These are phyloP conservation scores for Cyclanthera cordifolia DNA, from an alignment of 306 rosid species.

Conservation along the genomic window DNA sequence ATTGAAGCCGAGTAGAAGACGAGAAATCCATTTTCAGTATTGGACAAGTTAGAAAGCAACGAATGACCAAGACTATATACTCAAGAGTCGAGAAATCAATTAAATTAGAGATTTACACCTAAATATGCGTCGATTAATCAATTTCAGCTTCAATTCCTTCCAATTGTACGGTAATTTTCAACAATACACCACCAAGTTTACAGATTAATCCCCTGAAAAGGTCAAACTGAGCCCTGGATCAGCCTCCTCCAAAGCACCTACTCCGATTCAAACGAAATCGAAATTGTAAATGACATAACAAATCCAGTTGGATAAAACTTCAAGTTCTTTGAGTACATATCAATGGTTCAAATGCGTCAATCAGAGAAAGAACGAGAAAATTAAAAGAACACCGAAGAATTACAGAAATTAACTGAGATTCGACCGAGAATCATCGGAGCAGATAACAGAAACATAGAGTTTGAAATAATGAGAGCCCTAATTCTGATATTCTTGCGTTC, in stretches of 20 bases:
- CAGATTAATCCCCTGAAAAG: background rate
- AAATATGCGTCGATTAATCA: background rate
- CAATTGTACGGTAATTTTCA: background rate
- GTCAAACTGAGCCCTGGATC: constrained; percentile 2
- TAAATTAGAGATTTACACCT: background rate
- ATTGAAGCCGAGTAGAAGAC: background rate
- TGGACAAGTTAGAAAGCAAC: background rate
- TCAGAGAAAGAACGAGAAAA: background rate
- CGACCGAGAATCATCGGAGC: constrained; percentile 9
- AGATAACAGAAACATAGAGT: background rate
- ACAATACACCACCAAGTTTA: background rate
- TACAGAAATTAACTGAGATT: background rate
- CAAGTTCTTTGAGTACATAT: background rate
- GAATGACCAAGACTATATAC: background rate
- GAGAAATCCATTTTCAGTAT: background rate
- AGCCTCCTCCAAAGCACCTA: constrained; percentile 5
- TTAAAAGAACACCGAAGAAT: background rate
- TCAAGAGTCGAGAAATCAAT: background rate
- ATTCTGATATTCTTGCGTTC: constrained; percentile 11
- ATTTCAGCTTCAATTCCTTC: constrained; percentile 7
- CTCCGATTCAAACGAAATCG: background rate
- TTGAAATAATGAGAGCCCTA: constrained; percentile 10
- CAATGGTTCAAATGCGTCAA: constrained; percentile 1
- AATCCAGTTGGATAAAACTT: background rate
- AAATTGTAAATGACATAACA: background rate